Conservation (phyloP, 306 rosid genomes). For the Sphenostylis stenocarpa region DNA sequence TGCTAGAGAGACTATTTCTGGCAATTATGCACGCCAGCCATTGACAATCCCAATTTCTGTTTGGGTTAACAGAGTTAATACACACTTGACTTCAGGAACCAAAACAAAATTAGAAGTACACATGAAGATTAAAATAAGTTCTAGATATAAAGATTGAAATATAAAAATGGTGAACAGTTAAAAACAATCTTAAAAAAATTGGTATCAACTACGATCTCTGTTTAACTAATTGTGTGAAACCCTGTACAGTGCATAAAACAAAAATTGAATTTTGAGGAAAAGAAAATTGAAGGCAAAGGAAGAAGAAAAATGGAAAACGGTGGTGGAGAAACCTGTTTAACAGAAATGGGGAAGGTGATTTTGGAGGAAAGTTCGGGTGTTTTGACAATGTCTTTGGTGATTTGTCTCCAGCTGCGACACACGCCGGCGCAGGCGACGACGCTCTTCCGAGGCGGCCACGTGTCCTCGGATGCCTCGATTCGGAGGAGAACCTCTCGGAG, state of each 20-base stretch:
- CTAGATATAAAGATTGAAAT: background rate
- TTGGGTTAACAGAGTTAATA: background rate
- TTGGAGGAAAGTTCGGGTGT: slow-evolving; percentile 66
- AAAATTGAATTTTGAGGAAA: background rate
- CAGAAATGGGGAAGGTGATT: slow-evolving; percentile 89
- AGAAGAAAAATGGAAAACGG: background rate
- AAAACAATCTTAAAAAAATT: background rate
- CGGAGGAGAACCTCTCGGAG: slow-evolving; percentile 75
- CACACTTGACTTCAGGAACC: background rate
- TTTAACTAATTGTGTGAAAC: too few species aligned
- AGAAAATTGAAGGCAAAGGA: background rate
- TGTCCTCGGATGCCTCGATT: slow-evolving; percentile 73
- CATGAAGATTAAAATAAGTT: background rate
- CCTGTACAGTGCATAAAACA: background rate
- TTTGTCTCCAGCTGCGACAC: slow-evolving; percentile 85
- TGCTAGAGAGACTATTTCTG: background rate
- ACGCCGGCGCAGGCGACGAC: slow-evolving; percentile 96
- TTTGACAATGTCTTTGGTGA: slow-evolving; percentile 80
- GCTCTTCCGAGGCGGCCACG: slow-evolving; percentile 84
- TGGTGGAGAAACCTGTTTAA: slow-evolving; percentile 65
- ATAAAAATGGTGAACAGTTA: background rate
- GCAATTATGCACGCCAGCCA: background rate
- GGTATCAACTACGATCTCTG: background rate
- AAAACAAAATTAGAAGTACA: background rate
- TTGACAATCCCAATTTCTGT: background rate